Base-by-base conservation (phyloP, 352 stramenopile genomes). In the Globisporangium nagaii region DNA sequence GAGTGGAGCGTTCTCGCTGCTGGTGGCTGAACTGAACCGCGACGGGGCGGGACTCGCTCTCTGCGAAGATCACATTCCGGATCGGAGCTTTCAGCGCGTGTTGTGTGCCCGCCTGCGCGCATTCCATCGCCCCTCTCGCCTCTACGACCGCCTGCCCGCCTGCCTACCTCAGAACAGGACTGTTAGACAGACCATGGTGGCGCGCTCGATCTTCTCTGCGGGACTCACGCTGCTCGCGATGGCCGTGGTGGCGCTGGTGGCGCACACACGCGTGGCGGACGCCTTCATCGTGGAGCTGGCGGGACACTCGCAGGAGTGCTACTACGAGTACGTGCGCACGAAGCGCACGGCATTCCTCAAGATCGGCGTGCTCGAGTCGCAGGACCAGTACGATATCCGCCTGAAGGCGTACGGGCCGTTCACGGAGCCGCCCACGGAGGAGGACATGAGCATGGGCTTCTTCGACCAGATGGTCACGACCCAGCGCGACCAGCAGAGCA, bases 301-400 rank as follows among this genome's bases (percentile, higher is more conserved):
- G 17, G 73, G 60, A 6, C 50, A 60, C 30, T 68, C 70, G 45
- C 69, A 86, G 58, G 75, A 90, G 63, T 93, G 83, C 48, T 93
- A 87, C 65, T 86, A 82, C 44, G 83, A 93, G 65, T 90, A 93
- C 52, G 81, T 93, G 53, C 79, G 80, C 56, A 88, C 76, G 47
- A 91, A 91, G 66, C 78, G 83, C 59, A 93, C 80, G 51, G 83
- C 83, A n/a, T 93, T 75, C 64, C 73, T 93, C 53, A 83, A 82
- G 57, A 84, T 91, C 53, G 74, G 76, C 25, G 83, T 93, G 28
- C 61, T 93, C 48, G 75, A 90, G 32, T 87, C 79, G 36, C 62
- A 69, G 28, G 76, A 87, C 34, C 40, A 58, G 37, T 90, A 89
- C 70, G 80, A 91, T 66, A 84, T 93, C 51, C 83, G 80, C 8